These are phyloP conservation scores for Puccinia horiana DNA, from an alignment of 1,284 basidiomycete genomes.

Conservation along the genomic window DNA sequence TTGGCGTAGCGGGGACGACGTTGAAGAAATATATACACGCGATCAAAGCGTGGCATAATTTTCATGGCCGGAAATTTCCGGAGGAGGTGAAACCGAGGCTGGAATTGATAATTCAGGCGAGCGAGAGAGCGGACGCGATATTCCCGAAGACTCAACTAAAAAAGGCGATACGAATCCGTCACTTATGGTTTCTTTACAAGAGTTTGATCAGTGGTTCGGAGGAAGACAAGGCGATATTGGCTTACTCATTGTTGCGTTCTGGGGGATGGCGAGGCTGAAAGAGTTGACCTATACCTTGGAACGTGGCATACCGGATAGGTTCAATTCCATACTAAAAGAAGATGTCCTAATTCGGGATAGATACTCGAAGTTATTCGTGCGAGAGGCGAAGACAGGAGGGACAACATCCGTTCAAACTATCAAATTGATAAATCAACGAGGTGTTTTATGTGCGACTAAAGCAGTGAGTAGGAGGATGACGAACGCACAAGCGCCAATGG, in stretches of 20 bases:
- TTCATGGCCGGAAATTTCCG: not conserved
- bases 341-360: no score
- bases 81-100: not conserved
- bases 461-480: not conserved
- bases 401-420: no score
- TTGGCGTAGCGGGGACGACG: not conserved
- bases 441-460: not conserved
- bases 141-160: not conserved
- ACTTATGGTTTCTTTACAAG: not conserved
- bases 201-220: not conserved
- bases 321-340: not conserved
- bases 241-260: not conserved
- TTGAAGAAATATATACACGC: not conserved
- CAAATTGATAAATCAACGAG: no score
- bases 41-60: not conserved
- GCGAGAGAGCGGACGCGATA: not conserved
- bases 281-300: not conserved
- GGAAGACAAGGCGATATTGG: not conserved
- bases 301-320: not conserved
- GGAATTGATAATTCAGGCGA: not conserved
- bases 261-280: constrained; percentile 13
- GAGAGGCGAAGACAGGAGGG: not conserved
- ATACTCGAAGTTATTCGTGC: not conserved
- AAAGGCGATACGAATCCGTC: not conserved
- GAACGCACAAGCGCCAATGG: no score